Evolutionary conservation across 768 basidiomycete species (phyloP).

Genomic region (Phylloporus rhodoxanthus): DNA sequence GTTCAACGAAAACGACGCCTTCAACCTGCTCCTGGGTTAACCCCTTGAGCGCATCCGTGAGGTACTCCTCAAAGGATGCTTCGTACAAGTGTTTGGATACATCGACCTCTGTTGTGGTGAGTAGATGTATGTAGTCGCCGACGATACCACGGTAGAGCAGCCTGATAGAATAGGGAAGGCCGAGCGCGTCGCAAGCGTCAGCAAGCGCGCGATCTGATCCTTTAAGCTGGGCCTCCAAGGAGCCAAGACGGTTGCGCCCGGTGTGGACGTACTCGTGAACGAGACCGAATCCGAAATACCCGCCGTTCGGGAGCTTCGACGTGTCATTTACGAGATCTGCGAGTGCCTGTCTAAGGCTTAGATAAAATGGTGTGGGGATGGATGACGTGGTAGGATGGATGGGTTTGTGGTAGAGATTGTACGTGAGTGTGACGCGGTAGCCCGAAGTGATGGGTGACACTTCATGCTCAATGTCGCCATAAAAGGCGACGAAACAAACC

Average conservation of each 20-base stretch:
- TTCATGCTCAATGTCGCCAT: conserved; percentile 42
- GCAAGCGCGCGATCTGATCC: conserved; percentile 9
- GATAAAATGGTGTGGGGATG: background rate
- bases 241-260: background rate
- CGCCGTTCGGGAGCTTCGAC: conserved; percentile 2
- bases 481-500: conserved; percentile 37
- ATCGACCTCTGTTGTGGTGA: background rate
- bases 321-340: background rate
- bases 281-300: conserved; percentile 11
- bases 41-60: background rate
- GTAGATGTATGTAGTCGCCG: background rate
- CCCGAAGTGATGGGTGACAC: conserved; percentile 37
- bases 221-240: conserved; percentile 7
- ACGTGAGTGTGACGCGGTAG: conserved; percentile 39
- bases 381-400: background rate
- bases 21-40: conserved; percentile 5
- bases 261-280: conserved; percentile 8
- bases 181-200: conserved; percentile 4
- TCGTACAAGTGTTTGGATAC: background rate
- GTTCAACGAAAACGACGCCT: background rate
- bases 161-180: conserved; percentile 1
- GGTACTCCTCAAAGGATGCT: background rate
- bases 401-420: conserved; percentile 27
- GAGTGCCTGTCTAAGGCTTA: background rate
- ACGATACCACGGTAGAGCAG: background rate